Base-by-base conservation (phyloP, 2,329 filamentous ascomycete genomes). In the Mariannaea sp. region DNA sequence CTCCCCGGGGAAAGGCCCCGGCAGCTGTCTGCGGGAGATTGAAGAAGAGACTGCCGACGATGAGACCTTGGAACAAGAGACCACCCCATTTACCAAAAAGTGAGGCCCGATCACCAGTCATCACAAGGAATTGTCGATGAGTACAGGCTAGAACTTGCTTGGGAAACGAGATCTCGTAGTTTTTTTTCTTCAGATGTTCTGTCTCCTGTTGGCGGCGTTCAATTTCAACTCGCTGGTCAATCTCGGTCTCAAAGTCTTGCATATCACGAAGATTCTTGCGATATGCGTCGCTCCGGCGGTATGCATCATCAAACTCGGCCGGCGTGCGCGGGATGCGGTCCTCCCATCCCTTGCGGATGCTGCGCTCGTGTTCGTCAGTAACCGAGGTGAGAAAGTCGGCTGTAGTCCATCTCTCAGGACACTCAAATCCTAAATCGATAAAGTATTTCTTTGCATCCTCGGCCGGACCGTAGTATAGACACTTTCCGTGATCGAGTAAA, bases 61-160 rank as follows among this genome's bases (percentile, higher is more conserved):
- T 90, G 9, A 95, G 78, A 2, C 73, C 77, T 65, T 91, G 89
- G 53, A 88, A 83, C 39, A 94, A 70, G 50, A 92, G 87, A 61
- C 91, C 90, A 67, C 91, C 88, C 65, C 88, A 82, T 67, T 94
- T 94, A 17, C 89, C 93, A 65, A 87, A 87, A 0, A 94, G 77
- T 0, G 89, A 89, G 0, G 85, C 85, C 49, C 79, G 85, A 70
- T 95, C 89, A 33, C 90, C 90, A 67, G 83, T 81, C 22, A 92
- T 82, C 24, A 95, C 80, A 84, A 89, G 90, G 64, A 92, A 87
- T 68, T 95, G 89, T 14, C 91, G 83, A 53, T 85, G 80, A 0
- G 88, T 89, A 72, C 87, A 78, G 5, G 85, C 85, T 14, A 82
- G 65, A 4, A 94, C 87, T 70, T 95, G 91, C 17, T 85, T 81